A percentile compares a stretch with the other conserved stretches of the same genome.
Evolutionary conservation across 2,329 filamentous ascomycete genomes (phyloP).

Genomic region (Neoscytalidium dimidiatum): DNA sequence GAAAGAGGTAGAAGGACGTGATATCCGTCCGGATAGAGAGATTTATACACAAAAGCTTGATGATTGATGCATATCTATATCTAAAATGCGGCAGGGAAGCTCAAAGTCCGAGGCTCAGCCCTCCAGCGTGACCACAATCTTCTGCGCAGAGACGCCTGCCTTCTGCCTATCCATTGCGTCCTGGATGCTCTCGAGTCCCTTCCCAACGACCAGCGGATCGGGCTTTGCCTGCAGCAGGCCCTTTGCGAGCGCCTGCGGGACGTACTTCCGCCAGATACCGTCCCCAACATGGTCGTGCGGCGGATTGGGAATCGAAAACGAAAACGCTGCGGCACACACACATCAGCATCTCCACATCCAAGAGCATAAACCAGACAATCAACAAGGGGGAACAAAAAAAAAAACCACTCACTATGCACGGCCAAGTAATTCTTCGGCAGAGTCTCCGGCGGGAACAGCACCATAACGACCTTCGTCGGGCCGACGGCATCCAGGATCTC

Average conservation of each 20-base stretch:
- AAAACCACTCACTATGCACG: not conserved
- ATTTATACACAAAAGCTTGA: too few relatives aligned
- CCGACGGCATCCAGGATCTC: not conserved
- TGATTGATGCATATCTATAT: too few relatives aligned
- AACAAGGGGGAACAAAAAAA: not conserved
- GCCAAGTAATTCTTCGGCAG: not conserved
- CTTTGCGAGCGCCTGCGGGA: slow-evolving; percentile 33
- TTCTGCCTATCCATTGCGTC: slow-evolving; percentile 27
- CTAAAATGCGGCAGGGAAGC: too few relatives aligned
- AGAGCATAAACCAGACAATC: not conserved
- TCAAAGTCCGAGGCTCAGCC: too few relatives aligned
- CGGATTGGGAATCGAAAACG: slow-evolving; percentile 21
- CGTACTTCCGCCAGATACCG: slow-evolving; percentile 34
- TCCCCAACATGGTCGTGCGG: slow-evolving; percentile 32
- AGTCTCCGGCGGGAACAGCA: not conserved
- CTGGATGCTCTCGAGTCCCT: slow-evolving; percentile 29
- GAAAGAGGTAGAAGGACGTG: too few relatives aligned
- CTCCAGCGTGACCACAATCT: slow-evolving; percentile 35
- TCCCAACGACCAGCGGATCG: slow-evolving; percentile 30
- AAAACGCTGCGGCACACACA: not conserved
- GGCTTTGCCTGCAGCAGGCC: slow-evolving; percentile 34
- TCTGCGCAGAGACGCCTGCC: slow-evolving; percentile 40
- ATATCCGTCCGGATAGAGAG: too few relatives aligned
- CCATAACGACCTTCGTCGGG: not conserved
- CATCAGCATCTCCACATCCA: too few relatives aligned